Conservation (phyloP, 805 yeast genomes). For the Maudiozyma serrabonitensis region DNA sequence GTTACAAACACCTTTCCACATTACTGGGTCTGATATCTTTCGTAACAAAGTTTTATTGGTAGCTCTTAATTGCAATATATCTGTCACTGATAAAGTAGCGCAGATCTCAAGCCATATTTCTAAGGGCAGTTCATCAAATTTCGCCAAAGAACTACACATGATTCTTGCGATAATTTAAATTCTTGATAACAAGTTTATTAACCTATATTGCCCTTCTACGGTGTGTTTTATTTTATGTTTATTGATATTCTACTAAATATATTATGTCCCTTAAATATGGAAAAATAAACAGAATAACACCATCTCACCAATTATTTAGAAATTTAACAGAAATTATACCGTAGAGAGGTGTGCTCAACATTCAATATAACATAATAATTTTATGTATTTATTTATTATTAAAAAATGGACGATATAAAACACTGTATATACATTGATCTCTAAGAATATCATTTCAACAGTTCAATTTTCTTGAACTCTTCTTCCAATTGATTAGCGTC, state of each 20-base stretch:
- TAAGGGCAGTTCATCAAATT: neutral
- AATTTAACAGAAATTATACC: too few relatives aligned
- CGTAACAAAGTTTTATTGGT: neutral
- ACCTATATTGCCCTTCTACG: too few relatives aligned
- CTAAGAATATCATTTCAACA: neutral
- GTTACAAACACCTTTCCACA: neutral
- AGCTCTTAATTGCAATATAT: neutral
- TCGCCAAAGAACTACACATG: too few relatives aligned
- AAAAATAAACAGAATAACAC: too few relatives aligned
- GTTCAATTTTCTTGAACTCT: constrained; percentile 24
- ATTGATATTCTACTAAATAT: too few relatives aligned
- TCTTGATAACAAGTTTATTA: too few relatives aligned
- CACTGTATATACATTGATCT: neutral
- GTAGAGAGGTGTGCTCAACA: too few relatives aligned
- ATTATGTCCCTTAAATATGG: too few relatives aligned
- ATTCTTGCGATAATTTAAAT: too few relatives aligned
- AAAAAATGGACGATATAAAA: neutral
- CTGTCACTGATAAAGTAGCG: neutral
- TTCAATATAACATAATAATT: neutral
- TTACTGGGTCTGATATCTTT: neutral
- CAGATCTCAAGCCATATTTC: neutral
- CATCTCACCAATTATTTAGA: too few relatives aligned
- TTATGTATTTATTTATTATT: neutral
- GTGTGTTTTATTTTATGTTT: too few relatives aligned
- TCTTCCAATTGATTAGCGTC: constrained; percentile 14